phyloP scores from a whole-genome alignment of 2,329 filamentous ascomycete species.

The Chlorencoelia australis region DNA sequence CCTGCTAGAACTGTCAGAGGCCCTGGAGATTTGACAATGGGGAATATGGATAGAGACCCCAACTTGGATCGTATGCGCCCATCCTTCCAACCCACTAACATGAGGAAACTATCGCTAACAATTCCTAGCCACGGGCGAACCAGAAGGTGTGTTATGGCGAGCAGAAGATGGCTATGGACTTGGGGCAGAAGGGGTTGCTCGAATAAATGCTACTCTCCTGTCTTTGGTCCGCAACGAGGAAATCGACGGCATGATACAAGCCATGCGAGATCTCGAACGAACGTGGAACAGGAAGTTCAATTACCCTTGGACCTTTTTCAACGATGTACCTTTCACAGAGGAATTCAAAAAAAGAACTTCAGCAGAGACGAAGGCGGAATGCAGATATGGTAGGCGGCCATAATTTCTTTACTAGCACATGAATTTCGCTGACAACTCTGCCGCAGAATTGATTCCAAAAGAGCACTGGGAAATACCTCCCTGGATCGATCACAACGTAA shows the following conservation, averaged over 20 bases:
- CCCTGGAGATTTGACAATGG: conserved; percentile 36
- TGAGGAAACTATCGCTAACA: conserved; percentile 7
- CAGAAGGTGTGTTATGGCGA: conserved; percentile 64
- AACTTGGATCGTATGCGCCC: conserved; percentile 67
- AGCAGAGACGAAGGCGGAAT: conserved; percentile 79
- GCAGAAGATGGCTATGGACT: conserved; percentile 69
- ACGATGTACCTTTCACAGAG: conserved; percentile 84
- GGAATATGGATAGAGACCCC: conserved; percentile 67
- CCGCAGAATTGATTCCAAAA: conserved; percentile 74
- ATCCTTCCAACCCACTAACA: neutral
- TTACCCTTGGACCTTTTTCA: conserved; percentile 99
- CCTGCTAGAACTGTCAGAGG: conserved; percentile 36
- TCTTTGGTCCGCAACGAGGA: conserved; percentile 90
- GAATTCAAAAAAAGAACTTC: conserved; percentile 82
- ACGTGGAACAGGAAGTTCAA: conserved; percentile 99
- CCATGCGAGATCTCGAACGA: conserved; percentile 83
- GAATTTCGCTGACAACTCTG: conserved; percentile 12
- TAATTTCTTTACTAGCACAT: neutral
- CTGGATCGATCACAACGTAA: conserved; percentile 87
- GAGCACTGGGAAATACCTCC: conserved; percentile 88
- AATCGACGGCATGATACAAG: conserved; percentile 69
- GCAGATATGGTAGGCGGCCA: conserved; percentile 58
- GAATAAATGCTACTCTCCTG: conserved; percentile 88
- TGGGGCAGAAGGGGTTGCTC: conserved; percentile 62
- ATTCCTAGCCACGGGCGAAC: conserved; percentile 66